Base-by-base conservation (phyloP, 345 rosid species). In the Draba incana region DNA sequence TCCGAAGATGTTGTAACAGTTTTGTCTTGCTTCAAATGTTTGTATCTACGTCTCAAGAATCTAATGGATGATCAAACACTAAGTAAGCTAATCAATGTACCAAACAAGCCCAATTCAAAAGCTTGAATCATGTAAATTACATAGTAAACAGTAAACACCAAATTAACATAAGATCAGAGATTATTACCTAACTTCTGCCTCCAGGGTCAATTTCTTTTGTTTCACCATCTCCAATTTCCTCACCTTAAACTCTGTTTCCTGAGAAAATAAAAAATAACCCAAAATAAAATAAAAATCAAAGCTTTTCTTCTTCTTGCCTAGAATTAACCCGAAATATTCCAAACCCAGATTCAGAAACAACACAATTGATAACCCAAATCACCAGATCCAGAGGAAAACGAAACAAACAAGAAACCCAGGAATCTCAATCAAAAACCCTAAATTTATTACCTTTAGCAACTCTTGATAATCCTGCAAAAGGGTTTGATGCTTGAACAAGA, bases 131-230 rank as follows among this genome's bases (percentile, higher is more conserved):
- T 48, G 45, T 50, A 15, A 47, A 31, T 24, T 15, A 43, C 6
- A 12, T 3, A 23, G 15, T 3, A 71, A 41, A 58, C 12, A 23
- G 15, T 3, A 71, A 41, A 58, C 12, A 53, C 27, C 2, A 12
- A 42, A 35, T 55, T 43, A 3, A 59, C 8, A 35, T 4, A 69
- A 46, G 61, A 49, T 38, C 8, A 5, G 55, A 73, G 45, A 50
- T 30, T 38, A 74, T 87, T 28, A 93, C 99, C 84, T 71, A 61
- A 94, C 92, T 91, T 94, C 96, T 49, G 85, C 88, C 37, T 59
- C 15, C 9, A 91, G 82, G 23, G 59, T 79, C 78, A 64, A 25
- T 71, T 75, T 79, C 41, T 67, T 82, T 66, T 82, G 84, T 70
- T 82, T 87, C 83, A 87, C 64, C 82, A 78, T 81, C 77, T 80